Evolutionary conservation across 2,329 filamentous ascomycete species (phyloP).

Genomic region (Kalaharituber pfeilii): DNA sequence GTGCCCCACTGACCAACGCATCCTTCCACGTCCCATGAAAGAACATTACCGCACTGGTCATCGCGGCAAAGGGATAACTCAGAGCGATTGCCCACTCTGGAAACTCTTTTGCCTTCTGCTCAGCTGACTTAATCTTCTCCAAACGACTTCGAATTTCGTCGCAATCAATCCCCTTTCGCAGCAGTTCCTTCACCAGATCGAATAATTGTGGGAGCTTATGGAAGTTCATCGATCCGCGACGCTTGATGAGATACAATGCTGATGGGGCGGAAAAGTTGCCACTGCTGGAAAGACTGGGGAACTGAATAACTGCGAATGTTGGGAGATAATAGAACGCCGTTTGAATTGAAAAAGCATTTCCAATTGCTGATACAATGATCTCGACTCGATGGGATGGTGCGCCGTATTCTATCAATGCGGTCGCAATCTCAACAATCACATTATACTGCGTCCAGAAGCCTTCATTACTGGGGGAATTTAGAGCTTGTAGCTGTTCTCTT

Average conservation of each 20-base stretch:
- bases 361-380: neutral
- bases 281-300: neutral
- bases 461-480: no score
- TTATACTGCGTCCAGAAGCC: neutral
- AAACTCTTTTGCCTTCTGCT: neutral
- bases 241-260: neutral
- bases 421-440: neutral
- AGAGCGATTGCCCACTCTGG: conserved; percentile 5
- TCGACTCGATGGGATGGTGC: neutral
- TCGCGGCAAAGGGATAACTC: conserved; percentile 5
- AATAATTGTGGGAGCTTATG: neutral
- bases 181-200: neutral
- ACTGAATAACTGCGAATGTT: neutral
- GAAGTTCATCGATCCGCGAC: neutral
- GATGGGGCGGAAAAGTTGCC: neutral
- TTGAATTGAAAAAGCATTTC: neutral
- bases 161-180: neutral
- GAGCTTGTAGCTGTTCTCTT: no score
- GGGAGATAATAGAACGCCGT: neutral
- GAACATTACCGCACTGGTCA: conserved; percentile 11
- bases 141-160: neutral
- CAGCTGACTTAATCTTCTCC: neutral
- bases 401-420: neutral
- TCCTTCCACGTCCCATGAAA: conserved; percentile 9
- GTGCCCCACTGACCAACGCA: neutral